Base-by-base conservation (phyloP, 1,284 basidiomycete species). In the Puccinia hordei region DNA sequence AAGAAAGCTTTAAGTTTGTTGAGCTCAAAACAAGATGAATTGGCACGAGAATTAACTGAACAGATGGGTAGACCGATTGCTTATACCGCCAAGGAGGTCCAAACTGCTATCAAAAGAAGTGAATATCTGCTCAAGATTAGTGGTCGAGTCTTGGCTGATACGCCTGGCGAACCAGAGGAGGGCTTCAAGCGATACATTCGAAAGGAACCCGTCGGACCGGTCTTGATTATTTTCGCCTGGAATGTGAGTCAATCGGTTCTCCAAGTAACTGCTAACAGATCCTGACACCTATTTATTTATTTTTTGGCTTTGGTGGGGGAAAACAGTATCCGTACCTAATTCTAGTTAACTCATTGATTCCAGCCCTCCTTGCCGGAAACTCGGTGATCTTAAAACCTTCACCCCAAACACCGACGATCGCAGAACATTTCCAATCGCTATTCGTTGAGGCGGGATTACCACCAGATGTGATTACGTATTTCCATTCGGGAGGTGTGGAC, bases 351-450 rank as follows among this genome's bases (percentile, higher is more conserved):
- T 91, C 93, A 1, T 90, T 98, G 76, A 89, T 98, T 44, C 95
- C 95, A 1, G 93, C 94, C 0, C 87, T 98, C 81, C 88, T 96
- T 53, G 90, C 93, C 6, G 93, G 95, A 38, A 98, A 98, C 85
- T 87, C 92, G 0, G 92, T 98, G 19, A 86, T 98, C 71, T 88
- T 98, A 85, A 98, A 98, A 86, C 94, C 95, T 0, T 95, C 94
- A 2, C 95, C 95, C 0, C 95, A 98, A 85, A 97, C 95, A 0
- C 95, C 95, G 2, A 87, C 94, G 61, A 90, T 91, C 0, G 94
- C 92, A 3, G 93, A 97, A 85, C 90, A 92, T 27, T 89, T 98
- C 82, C 89, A 90, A 1, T 85, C 88, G 49, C 91, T 92, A 0
- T 89, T 94, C 69, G 86, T 87, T 35, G 87, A 88, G 4, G 93